Conservation (phyloP, 148 eudicot genomes). For the Heliosperma pusillum region DNA sequence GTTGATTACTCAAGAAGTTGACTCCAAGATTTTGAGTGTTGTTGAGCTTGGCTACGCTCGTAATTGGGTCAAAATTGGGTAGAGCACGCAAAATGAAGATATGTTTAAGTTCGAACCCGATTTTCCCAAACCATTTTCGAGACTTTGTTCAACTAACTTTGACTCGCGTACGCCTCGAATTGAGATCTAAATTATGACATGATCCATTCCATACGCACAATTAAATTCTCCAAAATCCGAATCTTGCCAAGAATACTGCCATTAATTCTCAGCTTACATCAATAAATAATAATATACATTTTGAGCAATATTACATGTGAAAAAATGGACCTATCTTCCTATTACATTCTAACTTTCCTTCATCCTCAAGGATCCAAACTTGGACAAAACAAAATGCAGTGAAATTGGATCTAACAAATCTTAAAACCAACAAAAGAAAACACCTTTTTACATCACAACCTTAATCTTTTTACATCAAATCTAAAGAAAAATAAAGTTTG, state of each 20-base stretch:
- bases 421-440: slow-evolving; percentile 2
- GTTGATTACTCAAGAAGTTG: too few relatives aligned
- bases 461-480: slow-evolving; percentile 21
- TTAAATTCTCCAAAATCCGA: not conserved
- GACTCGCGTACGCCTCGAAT: not conserved
- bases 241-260: not conserved
- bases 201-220: slow-evolving; percentile 1
- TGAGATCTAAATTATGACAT: not conserved
- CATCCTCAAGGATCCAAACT: slow-evolving; percentile 23
- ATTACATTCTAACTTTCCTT: slow-evolving; percentile 24
- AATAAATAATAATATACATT: slow-evolving; percentile 4
- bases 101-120: too few relatives aligned
- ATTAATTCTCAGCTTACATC: not conserved
- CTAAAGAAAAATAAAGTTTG: not conserved
- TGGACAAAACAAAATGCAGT: slow-evolving; percentile 18
- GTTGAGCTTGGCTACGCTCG: too few relatives aligned
- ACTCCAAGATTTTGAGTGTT: too few relatives aligned
- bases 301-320: slow-evolving; percentile 16
- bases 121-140: not conserved
- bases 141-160: not conserved
- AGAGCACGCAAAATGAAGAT: too few relatives aligned
- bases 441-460: slow-evolving; percentile 22
- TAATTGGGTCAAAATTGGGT: too few relatives aligned
- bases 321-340: slow-evolving; percentile 9
- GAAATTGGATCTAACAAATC: slow-evolving; percentile 13